Conservation (phyloP, 2,329 filamentous ascomycete species). For the Calonectria pteridis region DNA sequence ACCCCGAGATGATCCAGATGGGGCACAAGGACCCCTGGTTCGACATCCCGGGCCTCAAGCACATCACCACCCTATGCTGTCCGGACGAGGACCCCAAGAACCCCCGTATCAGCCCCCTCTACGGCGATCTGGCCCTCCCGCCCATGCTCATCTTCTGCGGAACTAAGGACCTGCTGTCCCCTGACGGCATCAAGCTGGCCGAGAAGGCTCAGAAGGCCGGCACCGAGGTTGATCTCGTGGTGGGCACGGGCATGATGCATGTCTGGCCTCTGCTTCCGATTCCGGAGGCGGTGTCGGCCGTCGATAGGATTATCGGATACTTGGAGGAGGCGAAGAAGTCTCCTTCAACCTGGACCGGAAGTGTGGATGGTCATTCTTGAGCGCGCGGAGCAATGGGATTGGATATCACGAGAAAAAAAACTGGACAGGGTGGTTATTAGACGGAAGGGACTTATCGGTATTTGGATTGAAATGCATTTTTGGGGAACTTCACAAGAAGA, state of each 20-base stretch:
- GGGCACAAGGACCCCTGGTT: constrained; percentile 46
- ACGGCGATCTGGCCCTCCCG: constrained; percentile 45
- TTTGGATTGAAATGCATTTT: not conserved
- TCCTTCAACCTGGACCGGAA: constrained; percentile 19
- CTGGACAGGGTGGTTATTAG: not conserved
- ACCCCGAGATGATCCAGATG: constrained; percentile 42
- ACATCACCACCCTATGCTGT: constrained; percentile 43
- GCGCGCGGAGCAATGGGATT: not conserved
- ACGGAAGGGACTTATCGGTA: not conserved
- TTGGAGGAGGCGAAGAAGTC: constrained; percentile 32
- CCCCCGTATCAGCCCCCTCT: constrained; percentile 46
- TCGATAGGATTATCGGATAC: constrained; percentile 46
- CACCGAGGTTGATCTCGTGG: constrained; percentile 43
- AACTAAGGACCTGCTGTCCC: constrained; percentile 45
- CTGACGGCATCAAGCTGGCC: constrained; percentile 46
- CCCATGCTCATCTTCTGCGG: constrained; percentile 48
- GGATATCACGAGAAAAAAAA: not conserved
- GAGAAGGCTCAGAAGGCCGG: constrained; percentile 42
- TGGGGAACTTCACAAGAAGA: not conserved
- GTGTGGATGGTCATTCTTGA: constrained; percentile 25
- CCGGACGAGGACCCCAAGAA: constrained; percentile 44
- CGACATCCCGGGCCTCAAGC: constrained; percentile 43
- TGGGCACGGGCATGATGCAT: constrained; percentile 49
- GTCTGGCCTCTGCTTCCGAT: constrained; percentile 49
- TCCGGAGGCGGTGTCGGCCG: constrained; percentile 43